Conservation (phyloP, 2,329 filamentous ascomycete species). For the Coniochaeta sp. region DNA sequence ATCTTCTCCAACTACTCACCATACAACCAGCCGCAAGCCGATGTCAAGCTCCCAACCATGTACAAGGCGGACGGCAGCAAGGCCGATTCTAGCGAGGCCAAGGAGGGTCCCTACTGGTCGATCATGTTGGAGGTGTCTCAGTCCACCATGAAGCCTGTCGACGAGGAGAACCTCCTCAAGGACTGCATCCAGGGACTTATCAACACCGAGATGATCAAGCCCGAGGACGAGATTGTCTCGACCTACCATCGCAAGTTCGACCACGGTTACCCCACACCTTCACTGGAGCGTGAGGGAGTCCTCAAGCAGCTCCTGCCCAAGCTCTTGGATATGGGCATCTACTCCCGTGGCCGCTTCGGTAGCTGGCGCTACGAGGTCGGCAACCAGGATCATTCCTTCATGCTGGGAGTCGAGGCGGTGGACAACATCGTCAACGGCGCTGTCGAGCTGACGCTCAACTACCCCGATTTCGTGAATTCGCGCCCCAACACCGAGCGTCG, state of each 20-base stretch:
- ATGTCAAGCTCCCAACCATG: conserved; percentile 78
- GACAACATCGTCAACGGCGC: conserved; percentile 86
- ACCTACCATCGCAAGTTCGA: conserved; percentile 98
- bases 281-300: conserved; percentile 90
- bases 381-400: conserved; percentile 97
- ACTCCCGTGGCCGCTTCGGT: conserved; percentile 92
- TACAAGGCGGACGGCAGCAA: conserved; percentile 82
- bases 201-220: conserved; percentile 94
- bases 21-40: conserved; percentile 85
- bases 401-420: conserved; percentile 89
- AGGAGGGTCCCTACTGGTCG: conserved; percentile 97
- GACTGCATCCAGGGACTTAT: conserved; percentile 94
- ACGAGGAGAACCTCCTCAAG: conserved; percentile 74
- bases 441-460: conserved; percentile 89
- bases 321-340: conserved; percentile 86
- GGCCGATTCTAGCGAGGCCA: conserved; percentile 61
- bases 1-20: conserved; percentile 99
- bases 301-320: conserved; percentile 89
- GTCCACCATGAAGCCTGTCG: conserved; percentile 89
- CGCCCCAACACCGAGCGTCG: conserved; percentile 62
- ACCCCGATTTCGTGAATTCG: conserved; percentile 90
- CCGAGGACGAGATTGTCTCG: conserved; percentile 88
- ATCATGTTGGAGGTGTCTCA: conserved; percentile 99
- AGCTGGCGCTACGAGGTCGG: conserved; percentile 95
- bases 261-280: conserved; percentile 95